These are phyloP conservation scores for Persicaria maculosa DNA, from an alignment of 148 eudicot genomes.

Conservation along the genomic window DNA sequence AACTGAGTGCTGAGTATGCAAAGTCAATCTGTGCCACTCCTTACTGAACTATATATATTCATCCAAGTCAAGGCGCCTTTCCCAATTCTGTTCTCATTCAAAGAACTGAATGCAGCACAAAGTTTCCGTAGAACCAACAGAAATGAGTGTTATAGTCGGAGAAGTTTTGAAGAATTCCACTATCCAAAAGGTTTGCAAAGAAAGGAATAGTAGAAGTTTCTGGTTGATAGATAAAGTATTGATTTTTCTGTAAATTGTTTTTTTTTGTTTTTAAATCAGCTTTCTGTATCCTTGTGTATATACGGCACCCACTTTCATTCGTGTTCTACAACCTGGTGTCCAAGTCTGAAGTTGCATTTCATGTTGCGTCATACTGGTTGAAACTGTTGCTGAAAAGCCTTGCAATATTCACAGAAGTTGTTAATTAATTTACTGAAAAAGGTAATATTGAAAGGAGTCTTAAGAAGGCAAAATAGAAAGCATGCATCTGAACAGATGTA, in stretches of 20 bases:
- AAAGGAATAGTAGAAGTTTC: background rate
- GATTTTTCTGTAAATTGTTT: background rate
- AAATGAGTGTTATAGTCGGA: background rate
- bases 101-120: background rate
- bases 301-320: background rate
- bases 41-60: slow-evolving; percentile 2
- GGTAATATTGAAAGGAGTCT: background rate
- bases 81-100: background rate
- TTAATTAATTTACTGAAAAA: background rate
- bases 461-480: background rate
- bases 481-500: background rate
- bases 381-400: background rate
- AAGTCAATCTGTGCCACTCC: slow-evolving; percentile 23
- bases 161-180: background rate
- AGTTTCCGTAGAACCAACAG: background rate
- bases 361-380: no score
- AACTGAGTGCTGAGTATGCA: slow-evolving; percentile 45
- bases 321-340: no score
- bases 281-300: background rate
- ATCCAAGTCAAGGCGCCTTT: background rate
- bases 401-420: background rate
- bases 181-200: background rate
- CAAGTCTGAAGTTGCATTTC: no score
- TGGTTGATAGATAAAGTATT: background rate
- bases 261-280: background rate